Percentiles rank a stretch among this genome's conserved stretches.
These are phyloP conservation scores for Aspergillus thermomutatus DNA, from an alignment of 2,329 filamentous ascomycete species.

Conservation along the genomic window DNA sequence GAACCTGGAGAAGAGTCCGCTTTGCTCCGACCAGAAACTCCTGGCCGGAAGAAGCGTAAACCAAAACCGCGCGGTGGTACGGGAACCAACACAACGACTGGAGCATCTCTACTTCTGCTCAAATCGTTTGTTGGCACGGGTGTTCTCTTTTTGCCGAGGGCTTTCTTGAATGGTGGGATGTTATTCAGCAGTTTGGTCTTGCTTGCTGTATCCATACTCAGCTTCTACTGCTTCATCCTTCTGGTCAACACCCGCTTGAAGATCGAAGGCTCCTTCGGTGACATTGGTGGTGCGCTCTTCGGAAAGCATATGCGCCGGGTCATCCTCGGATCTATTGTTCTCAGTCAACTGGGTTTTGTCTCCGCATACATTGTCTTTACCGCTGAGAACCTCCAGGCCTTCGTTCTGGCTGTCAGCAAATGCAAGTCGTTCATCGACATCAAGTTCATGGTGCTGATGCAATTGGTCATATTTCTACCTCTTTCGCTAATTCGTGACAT, in stretches of 20 bases:
- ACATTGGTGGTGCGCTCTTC: conserved; percentile 89
- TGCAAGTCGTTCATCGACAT: conserved; percentile 84
- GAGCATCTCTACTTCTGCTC: conserved; percentile 78
- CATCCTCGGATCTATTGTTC: conserved; percentile 87
- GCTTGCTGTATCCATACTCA: conserved; percentile 77
- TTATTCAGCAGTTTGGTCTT: conserved; percentile 90
- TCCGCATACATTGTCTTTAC: conserved; percentile 97
- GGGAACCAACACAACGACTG: conserved; percentile 74
- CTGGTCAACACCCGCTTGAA: conserved; percentile 81
- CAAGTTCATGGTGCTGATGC: conserved; percentile 85
- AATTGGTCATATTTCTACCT: conserved; percentile 91
- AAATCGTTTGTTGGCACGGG: conserved; percentile 98
- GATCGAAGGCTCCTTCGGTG: conserved; percentile 92
- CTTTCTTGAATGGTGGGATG: conserved; percentile 96
- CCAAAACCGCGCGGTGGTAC: conserved; percentile 68
- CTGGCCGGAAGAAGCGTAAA: conserved; percentile 72
- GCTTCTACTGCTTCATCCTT: conserved; percentile 96
- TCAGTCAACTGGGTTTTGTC: conserved; percentile 93
- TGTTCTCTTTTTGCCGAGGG: conserved; percentile 86
- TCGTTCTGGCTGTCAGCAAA: conserved; percentile 85
- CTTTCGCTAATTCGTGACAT: conserved; percentile 94
- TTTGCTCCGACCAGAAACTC: conserved; percentile 66
- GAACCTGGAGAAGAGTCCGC: conserved; percentile 87
- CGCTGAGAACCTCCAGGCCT: conserved; percentile 90
- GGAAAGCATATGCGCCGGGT: conserved; percentile 84